Conservation (phyloP, 805 yeast species). For the Candida xyloterini region DNA sequence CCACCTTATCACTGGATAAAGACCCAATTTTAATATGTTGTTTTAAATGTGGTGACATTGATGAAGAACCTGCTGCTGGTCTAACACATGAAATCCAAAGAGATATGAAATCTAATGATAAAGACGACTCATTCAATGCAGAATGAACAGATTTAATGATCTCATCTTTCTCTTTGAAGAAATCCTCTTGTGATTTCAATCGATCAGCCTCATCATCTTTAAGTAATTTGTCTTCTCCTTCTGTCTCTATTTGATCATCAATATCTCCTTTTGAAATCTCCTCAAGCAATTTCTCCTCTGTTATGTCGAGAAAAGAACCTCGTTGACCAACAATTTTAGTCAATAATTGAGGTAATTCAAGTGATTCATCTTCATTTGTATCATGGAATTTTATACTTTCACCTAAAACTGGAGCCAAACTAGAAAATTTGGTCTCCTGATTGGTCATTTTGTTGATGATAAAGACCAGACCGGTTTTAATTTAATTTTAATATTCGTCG, state of each 20-base stretch:
- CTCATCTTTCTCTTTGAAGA: constrained; percentile 50
- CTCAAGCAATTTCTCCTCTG: constrained; percentile 50
- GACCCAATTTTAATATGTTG: constrained; percentile 76
- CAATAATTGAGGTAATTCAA: constrained; percentile 48
- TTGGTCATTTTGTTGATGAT: background rate
- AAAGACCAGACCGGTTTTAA: too few species aligned
- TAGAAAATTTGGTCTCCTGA: constrained; percentile 6
- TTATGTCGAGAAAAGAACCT: constrained; percentile 54
- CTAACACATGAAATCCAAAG: constrained; percentile 73
- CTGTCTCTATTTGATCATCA: background rate
- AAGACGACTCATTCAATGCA: constrained; percentile 85
- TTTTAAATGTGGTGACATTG: constrained; percentile 82
- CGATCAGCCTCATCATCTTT: constrained; percentile 9
- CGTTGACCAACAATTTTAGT: constrained; percentile 59
- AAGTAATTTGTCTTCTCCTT: background rate
- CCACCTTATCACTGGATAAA: constrained; percentile 48
- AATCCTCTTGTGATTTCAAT: constrained; percentile 36
- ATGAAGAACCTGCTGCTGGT: constrained; percentile 81
- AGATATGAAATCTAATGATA: constrained; percentile 85
- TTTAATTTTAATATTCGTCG: background rate
- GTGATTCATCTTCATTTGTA: constrained; percentile 16
- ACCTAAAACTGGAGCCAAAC: constrained; percentile 17
- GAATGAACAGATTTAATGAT: constrained; percentile 50
- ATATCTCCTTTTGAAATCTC: constrained; percentile 35
- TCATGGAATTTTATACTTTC: constrained; percentile 4